Percentiles rank a stretch among this genome's conserved stretches.
phyloP scores from a whole-genome alignment of 1,139 yeast genomes.

The Nadsonia commutata region DNA sequence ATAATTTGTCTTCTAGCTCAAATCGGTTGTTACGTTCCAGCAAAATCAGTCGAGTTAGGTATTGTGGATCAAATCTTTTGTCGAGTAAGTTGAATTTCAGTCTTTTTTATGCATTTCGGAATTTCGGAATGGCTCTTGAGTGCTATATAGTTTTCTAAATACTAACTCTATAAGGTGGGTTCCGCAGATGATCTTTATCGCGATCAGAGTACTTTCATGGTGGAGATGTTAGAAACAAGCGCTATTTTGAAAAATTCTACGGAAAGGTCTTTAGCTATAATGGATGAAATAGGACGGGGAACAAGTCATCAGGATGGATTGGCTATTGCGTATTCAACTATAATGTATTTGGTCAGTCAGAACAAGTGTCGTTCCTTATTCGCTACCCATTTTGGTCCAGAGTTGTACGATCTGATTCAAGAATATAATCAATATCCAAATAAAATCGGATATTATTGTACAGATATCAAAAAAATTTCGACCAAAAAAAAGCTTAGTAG shows the following conservation, averaged over 20 bases:
- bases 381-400: constrained; percentile 87
- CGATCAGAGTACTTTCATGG: constrained; percentile 90
- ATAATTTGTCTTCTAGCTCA: constrained; percentile 78
- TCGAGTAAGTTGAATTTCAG: no score
- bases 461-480: constrained; percentile 1
- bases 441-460: neutral
- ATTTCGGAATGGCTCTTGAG: no score
- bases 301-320: constrained; percentile 84
- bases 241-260: constrained; percentile 69
- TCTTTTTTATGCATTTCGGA: neutral
- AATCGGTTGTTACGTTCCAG: constrained; percentile 83
- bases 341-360: constrained; percentile 38
- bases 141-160: no score
- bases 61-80: constrained; percentile 78
- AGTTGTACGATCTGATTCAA: constrained; percentile 32
- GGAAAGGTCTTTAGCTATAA: constrained; percentile 58
- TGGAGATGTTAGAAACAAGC: constrained; percentile 93
- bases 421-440: constrained; percentile 11
- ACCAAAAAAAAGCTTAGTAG: constrained; percentile 14
- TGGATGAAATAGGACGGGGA: constrained; percentile 96
- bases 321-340: constrained; percentile 76
- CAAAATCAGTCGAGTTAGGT: constrained; percentile 54
- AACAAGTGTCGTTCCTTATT: constrained; percentile 67
- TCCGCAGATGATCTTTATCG: constrained; percentile 82
- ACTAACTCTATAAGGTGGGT: no score